Evolutionary conservation across 2,329 filamentous ascomycete species (phyloP), one percentile per base, ranked within the genome.

Genomic region (Fusarium sp.): DNA sequence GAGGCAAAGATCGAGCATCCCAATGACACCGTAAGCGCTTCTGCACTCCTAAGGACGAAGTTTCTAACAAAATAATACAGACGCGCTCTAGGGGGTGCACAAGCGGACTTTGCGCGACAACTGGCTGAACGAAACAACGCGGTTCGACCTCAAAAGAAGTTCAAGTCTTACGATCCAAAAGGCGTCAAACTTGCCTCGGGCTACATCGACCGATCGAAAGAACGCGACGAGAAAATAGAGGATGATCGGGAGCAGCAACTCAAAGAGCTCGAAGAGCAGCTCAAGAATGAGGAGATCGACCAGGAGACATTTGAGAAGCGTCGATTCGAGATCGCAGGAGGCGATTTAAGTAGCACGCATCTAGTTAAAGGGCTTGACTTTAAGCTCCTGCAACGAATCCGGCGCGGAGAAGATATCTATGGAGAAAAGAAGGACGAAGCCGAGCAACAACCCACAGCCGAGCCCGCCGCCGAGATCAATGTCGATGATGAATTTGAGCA

Each of bases 341-440:
- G 95, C 12, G 93, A 97, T 79, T 82, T 95, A 27, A 85, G 85
- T 18, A 94, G 90, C 75, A 97, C 94, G 18, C 94, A 97, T 85
- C 83, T 98, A 72, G 92, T 98, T 52, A 98, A 98, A 79, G 96
- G 96, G 0, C 83, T 99, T 54, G 96, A 99, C 81, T 93, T 94
- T 79, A 92, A 93, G 80, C 84, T 98, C 17, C 84, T 95, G 33
- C 89, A 93, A 80, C 86, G 91, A 73, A 87, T 93, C 66, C 87
- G 88, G 67, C 87, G 86, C 61, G 93, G 92, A 44, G 93, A 94
- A 79, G 84, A 95, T 80, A 86, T 94, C 3, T 87, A 85, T 72
- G 80, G 77, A n/a, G 81, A 83, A 12, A 78, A 76, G 13, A 75
- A 79, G 35, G 70, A 77, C 5, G 62, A 75, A 29, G 65, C 74